These are phyloP conservation scores for Paraglomus brasilianum DNA, from an alignment of 192 early-diverging fungal genomes.

Conservation along the genomic window DNA sequence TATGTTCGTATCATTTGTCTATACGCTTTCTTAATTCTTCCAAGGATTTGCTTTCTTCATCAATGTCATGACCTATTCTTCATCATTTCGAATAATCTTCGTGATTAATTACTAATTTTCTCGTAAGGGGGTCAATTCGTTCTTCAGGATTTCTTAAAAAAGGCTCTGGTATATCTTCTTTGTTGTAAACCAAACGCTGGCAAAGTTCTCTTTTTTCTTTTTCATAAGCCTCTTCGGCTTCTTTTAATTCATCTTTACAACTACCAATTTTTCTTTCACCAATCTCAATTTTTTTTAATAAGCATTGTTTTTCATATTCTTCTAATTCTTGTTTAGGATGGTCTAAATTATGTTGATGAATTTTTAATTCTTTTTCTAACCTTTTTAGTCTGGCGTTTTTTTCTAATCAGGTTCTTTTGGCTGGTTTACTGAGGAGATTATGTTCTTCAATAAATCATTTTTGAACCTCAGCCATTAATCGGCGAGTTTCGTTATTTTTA, in stretches of 20 bases:
- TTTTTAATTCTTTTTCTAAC: conserved; percentile 19
- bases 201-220: conserved; percentile 24
- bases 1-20: conserved; percentile 11
- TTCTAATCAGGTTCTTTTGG: conserved; percentile 11
- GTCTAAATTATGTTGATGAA: conserved; percentile 16
- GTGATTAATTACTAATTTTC: neutral
- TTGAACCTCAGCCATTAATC: conserved; percentile 8
- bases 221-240: neutral
- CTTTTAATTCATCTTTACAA: conserved; percentile 11
- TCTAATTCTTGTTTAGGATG: conserved; percentile 20
- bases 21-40: neutral
- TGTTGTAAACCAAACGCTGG: conserved; percentile 1
- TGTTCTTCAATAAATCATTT: conserved; percentile 14
- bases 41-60: neutral
- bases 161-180: neutral
- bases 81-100: neutral
- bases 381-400: neutral
- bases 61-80: neutral
- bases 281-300: conserved; percentile 15
- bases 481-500: conserved; percentile 17
- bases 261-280: conserved; percentile 21
- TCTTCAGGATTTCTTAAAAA: conserved; percentile 23
- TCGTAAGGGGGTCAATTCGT: conserved; percentile 1
- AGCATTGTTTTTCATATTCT: conserved; percentile 24
- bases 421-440: conserved; percentile 11